Evolutionary conservation across 2,329 filamentous ascomycete genomes (phyloP), one percentile per base, ranked within the genome.

Genomic region (Helicocarpus griseus): DNA sequence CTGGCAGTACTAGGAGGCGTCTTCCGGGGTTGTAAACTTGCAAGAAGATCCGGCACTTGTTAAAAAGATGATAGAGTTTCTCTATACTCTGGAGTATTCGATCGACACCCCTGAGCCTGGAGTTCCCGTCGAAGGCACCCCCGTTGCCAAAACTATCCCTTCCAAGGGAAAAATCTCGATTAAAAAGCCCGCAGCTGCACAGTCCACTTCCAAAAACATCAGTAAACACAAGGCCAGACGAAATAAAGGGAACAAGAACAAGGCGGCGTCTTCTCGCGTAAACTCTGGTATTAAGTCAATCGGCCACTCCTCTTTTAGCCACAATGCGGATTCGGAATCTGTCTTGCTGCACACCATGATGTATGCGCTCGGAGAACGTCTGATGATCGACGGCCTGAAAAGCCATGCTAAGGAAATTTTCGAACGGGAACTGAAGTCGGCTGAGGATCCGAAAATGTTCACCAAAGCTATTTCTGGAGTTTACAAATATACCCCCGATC

Each of bases 31-130:
- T n/a, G 50, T 55, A 21, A 44, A 41, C n/a, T 29, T 55, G 13
- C 11, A 40, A 19, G 50, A 54, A 36, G 51, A 55, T 31, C 53
- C 53, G 17, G 28, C n/a, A 5, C 13, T 53, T 19, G 41, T 55
- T n/a, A 24, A 53, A 29, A 50, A 44, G 33, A 50, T 55, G 53
- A 35, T 55, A 5, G 38, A 55, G 17, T 55, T 53, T 29, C 40
- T 55, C 29, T 55, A 55, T 28, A 28, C 40, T 5, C 13, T 43
- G 40, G 13, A 26, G 21, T 43, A 43, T 21, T 14, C 21, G 21
- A 7, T 28, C 21, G 4, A 6, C 13, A n/a, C 21, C 3, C 9
- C 9, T 28, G 40, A 26, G 5, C 17, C 36, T 2, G 36, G 8
- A 19, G 17, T 4, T 5, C 8, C 19, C 36, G n/a, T 17, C 17